phyloP scores from a whole-genome alignment of 495 filamentous ascomycete genomes.

The Daldinia childiae region DNA sequence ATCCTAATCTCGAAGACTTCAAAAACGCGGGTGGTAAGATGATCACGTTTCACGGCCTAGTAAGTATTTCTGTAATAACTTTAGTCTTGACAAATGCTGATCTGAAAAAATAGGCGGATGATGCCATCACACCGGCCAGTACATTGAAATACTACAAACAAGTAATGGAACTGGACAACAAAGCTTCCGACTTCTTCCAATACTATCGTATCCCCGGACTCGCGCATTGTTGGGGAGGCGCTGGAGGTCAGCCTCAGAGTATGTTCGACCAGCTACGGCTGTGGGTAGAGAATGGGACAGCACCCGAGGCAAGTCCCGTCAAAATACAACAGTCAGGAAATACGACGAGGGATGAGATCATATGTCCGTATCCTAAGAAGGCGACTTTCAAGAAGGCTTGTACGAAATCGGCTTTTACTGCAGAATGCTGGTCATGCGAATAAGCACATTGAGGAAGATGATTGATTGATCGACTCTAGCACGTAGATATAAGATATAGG shows the following conservation, averaged over 20 bases:
- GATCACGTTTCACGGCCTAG: not conserved
- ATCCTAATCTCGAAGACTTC: not conserved
- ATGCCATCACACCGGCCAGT: not conserved
- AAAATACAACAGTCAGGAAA: not conserved
- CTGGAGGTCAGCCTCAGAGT: not conserved
- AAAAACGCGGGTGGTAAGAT: not conserved
- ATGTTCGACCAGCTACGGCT: not conserved
- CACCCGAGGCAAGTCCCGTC: not conserved
- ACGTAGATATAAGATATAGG: no score
- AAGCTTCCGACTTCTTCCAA: not conserved
- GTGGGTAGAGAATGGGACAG: not conserved
- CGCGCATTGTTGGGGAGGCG: not conserved
- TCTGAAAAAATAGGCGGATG: not conserved
- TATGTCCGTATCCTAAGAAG: slow-evolving; percentile 1
- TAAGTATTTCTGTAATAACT: not conserved
- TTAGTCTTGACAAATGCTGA: not conserved
- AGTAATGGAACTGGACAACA: not conserved
- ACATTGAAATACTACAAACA: not conserved
- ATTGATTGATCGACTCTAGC: no score
- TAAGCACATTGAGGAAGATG: not conserved
- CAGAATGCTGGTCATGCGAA: not conserved
- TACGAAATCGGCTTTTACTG: not conserved
- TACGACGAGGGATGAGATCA: not conserved
- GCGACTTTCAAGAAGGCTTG: not conserved
- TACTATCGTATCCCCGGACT: not conserved